These are phyloP conservation scores for Calonectria leucothoes DNA, from an alignment of 2,329 filamentous ascomycete species.

Conservation along the genomic window DNA sequence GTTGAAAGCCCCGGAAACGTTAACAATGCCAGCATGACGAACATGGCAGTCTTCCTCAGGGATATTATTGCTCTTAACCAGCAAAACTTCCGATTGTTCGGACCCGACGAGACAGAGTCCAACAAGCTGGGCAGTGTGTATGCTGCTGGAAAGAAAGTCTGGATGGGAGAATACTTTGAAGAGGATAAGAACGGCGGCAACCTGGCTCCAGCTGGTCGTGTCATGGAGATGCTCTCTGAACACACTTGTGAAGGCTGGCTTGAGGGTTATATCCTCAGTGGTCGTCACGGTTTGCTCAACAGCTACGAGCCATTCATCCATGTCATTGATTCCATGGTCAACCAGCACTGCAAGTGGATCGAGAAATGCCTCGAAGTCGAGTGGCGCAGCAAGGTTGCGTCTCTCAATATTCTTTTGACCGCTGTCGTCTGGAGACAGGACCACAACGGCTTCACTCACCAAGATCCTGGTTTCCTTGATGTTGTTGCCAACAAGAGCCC, in stretches of 20 bases:
- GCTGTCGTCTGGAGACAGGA: constrained; percentile 86
- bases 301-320: constrained; percentile 88
- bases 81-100: constrained; percentile 79
- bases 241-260: constrained; percentile 85
- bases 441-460: constrained; percentile 86
- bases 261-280: constrained; percentile 81
- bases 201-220: constrained; percentile 73
- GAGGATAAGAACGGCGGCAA: constrained; percentile 83
- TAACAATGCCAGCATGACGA: constrained; percentile 73
- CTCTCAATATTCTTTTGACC: constrained; percentile 83
- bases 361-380: constrained; percentile 85
- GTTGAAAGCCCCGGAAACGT: constrained; percentile 71
- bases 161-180: constrained; percentile 82
- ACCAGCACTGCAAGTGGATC: constrained; percentile 88
- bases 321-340: constrained; percentile 87
- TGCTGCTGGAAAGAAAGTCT: constrained; percentile 81
- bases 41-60: constrained; percentile 74
- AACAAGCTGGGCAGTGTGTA: constrained; percentile 82
- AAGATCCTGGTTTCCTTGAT: constrained; percentile 84
- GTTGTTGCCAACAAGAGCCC: constrained; percentile 84
- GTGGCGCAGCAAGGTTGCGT: constrained; percentile 79
- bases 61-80: constrained; percentile 75
- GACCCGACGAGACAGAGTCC: constrained; percentile 84
- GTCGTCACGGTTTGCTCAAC: constrained; percentile 81
- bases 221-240: constrained; percentile 89